Evolutionary conservation across 768 basidiomycete genomes (phyloP).

Genomic region (Lentinula lateritia): DNA sequence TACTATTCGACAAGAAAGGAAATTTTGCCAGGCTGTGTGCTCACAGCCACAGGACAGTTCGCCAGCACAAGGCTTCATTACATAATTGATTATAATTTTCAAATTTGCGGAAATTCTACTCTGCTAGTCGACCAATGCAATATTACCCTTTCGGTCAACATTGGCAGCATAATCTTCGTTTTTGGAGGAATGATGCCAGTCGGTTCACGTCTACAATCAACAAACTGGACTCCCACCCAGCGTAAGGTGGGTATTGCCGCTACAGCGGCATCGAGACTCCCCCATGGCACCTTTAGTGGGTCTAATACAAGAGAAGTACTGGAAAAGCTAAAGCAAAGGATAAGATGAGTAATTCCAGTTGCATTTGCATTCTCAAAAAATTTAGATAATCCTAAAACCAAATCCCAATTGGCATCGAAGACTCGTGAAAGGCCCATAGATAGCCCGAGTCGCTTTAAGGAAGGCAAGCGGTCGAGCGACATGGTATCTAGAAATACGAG

Average conservation of each 20-base stretch:
- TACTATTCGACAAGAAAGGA: background rate
- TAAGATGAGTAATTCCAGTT: background rate
- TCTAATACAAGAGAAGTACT: background rate
- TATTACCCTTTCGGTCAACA: background rate
- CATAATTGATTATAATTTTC: background rate
- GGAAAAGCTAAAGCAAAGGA: background rate
- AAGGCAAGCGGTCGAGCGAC: background rate
- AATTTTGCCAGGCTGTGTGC: background rate
- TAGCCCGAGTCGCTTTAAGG: conserved; percentile 1
- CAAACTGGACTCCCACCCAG: background rate
- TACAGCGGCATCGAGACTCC: background rate
- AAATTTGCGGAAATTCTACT: background rate
- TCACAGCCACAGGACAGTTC: no score
- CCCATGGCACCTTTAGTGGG: background rate
- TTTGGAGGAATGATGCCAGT: background rate
- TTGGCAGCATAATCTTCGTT: background rate
- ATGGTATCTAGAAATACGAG: background rate
- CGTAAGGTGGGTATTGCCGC: background rate
- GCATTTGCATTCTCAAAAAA: background rate
- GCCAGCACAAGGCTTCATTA: background rate
- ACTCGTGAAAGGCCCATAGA: background rate
- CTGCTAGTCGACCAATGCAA: conserved; percentile 2
- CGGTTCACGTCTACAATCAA: conserved; percentile 1
- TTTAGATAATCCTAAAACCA: background rate
- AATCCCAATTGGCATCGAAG: background rate